A percentile compares a stretch with the other conserved stretches of the same genome.
phyloP scores from a whole-genome alignment of 257 asterid genomes.

The Solanum lignicaule region DNA sequence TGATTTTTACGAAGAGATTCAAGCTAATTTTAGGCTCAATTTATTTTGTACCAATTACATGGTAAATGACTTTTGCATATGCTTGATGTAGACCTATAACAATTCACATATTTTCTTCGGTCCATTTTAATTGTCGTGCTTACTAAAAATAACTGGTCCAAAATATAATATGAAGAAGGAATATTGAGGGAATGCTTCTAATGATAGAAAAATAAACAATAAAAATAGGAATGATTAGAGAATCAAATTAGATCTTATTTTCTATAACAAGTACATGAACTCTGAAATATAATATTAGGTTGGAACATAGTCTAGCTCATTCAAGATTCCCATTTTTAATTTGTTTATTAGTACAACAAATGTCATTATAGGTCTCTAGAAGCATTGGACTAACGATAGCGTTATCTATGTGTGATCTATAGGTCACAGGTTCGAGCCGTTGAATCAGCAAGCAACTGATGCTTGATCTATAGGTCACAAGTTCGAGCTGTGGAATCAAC shows the following conservation, averaged over 20 bases:
- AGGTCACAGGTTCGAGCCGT: neutral
- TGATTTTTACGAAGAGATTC: neutral
- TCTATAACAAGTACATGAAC: neutral
- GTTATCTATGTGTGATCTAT: neutral
- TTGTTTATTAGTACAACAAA: neutral
- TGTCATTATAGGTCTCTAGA: neutral
- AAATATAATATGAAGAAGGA: neutral
- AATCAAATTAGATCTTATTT: neutral
- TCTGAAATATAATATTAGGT: neutral
- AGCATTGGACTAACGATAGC: neutral
- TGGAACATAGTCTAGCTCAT: neutral
- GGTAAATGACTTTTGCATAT: neutral
- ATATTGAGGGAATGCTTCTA: neutral
- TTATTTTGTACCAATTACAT: neutral
- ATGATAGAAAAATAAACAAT: neutral
- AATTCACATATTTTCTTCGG: neutral
- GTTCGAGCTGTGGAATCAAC: neutral
- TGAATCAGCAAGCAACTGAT: neutral
- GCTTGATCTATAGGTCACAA: neutral
- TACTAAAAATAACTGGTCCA: neutral
- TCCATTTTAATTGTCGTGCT: neutral
- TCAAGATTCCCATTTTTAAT: neutral
- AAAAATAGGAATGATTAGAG: neutral
- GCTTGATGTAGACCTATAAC: neutral
- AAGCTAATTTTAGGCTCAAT: neutral